Base-by-base conservation (phyloP, 1,139 yeast genomes). In the Saccharomyces hybrid region DNA sequence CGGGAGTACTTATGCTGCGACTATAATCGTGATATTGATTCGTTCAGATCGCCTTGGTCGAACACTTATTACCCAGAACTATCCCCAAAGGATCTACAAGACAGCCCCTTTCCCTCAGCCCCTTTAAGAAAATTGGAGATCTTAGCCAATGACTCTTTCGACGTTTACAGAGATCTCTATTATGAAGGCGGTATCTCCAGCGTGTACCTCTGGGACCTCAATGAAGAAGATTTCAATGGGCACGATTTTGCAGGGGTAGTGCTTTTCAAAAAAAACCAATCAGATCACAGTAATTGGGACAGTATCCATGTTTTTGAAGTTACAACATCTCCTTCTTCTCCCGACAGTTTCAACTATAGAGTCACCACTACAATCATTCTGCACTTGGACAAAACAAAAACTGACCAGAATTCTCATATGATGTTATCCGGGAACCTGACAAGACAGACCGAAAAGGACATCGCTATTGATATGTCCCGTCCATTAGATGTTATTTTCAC, bases 1-100 rank as follows among this genome's bases (percentile, higher is more conserved):
- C 86, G 86, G 69, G 79, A 80, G 57, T 93, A 78, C 69, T 77
- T 93, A 59, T 82, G 93, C 54, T 93, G 99, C 72, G 99, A 93
- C 69, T 93, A 91, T 70, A 93, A 93, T 71, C 78, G 99, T 60
- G 99, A 93, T 66, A 93, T 96, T 5, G 98, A 93, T 70, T 84
- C 93, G 32, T 88, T 80, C 73, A 79, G 98, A 62, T 88, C 96
- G 0, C 99, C 99, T 2, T 91, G 95, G 91, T 79, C 90, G 31
- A 89, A 89, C 67, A 77, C 79, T 60, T 93, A 88, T 71, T 83
- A 79, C 60, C 97, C 97, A 0, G 63, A 65, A 7, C 68, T 81
- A 23, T 66, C 73, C n/a, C 73, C 75, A 13, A 86, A 80, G 38
- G 90, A 81, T 42, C 78, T 76, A 47, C 75, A 73, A 47, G 82